phyloP scores from a whole-genome alignment of 2,329 filamentous ascomycete genomes.

The Colletotrichum limetticola region DNA sequence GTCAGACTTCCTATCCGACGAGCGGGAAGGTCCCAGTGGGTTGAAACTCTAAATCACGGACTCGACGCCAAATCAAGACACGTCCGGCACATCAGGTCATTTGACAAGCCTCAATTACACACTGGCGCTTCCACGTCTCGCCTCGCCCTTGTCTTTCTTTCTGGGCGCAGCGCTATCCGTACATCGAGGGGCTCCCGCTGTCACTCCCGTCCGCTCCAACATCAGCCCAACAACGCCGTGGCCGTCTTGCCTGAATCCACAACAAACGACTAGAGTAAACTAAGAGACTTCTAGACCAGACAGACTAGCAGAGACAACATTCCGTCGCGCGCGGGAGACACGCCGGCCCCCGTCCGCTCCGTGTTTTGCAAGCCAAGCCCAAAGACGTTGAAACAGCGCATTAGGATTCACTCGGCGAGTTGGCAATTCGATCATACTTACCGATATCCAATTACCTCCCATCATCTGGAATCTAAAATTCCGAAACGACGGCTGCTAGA shows the following conservation, averaged over 20 bases:
- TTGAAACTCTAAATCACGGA: slow-evolving; percentile 31
- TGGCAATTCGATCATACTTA: background rate
- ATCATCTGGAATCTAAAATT: background rate
- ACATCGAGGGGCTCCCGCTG: background rate
- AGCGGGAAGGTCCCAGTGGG: slow-evolving; percentile 30
- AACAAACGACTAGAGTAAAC: background rate
- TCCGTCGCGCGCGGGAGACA: background rate
- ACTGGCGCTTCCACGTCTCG: too few relatives aligned
- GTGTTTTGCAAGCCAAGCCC: background rate
- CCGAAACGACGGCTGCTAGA: background rate
- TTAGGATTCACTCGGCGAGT: background rate
- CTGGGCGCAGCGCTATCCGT: background rate
- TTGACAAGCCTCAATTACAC: slow-evolving; percentile 13
- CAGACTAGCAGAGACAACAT: background rate
- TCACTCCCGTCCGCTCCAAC: background rate
- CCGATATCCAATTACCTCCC: background rate
- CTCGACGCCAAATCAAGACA: slow-evolving; percentile 24
- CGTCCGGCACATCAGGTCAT: slow-evolving; percentile 25
- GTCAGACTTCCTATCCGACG: slow-evolving; percentile 18
- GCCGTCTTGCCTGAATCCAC: background rate
- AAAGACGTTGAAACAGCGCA: background rate
- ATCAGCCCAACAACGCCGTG: background rate
- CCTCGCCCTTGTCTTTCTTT: slow-evolving; percentile 21
- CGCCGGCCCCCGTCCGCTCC: background rate
- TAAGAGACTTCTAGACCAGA: background rate